phyloP scores from a whole-genome alignment of 169 alveolate species.

The Cryptosporidium muris region DNA sequence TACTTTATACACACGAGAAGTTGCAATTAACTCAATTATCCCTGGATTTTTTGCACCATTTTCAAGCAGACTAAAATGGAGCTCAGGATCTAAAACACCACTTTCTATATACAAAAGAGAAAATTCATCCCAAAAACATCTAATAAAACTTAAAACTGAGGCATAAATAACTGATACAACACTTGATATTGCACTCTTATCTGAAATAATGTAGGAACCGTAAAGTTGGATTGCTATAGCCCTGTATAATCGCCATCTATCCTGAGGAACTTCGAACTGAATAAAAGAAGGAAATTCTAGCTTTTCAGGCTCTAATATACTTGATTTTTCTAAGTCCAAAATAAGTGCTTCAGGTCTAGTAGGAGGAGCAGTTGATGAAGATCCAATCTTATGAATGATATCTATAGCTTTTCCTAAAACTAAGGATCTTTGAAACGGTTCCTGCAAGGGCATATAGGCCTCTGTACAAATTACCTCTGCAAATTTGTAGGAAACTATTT shows the following conservation, averaged over 20 bases:
- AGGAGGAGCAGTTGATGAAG: slow-evolving; percentile 6
- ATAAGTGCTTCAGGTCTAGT: slow-evolving; percentile 43
- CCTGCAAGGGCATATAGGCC: slow-evolving; percentile 10
- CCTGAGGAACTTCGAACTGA: slow-evolving; percentile 16
- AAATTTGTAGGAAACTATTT: slow-evolving; percentile 17
- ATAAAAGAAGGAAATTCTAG: slow-evolving; percentile 33
- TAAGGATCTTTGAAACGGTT: not conserved
- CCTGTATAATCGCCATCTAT: slow-evolving; percentile 50
- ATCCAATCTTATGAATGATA: slow-evolving; percentile 4
- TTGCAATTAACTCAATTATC: slow-evolving; percentile 49
- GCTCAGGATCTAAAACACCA: slow-evolving; percentile 60
- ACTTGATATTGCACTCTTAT: slow-evolving; percentile 4
- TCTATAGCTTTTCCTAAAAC: not conserved
- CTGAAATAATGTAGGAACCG: slow-evolving; percentile 1
- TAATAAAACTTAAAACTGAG: slow-evolving; percentile 28
- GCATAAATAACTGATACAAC: slow-evolving; percentile 47
- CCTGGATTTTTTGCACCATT: slow-evolving; percentile 27
- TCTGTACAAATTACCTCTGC: slow-evolving; percentile 39
- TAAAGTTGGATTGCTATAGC: slow-evolving; percentile 42
- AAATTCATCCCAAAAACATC: slow-evolving; percentile 42
- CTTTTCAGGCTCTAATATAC: slow-evolving; percentile 6
- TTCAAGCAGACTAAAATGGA: slow-evolving; percentile 16
- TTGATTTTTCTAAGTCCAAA: slow-evolving; percentile 13
- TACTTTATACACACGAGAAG: slow-evolving; percentile 18
- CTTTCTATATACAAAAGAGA: not conserved